Evolutionary conservation across 2,329 filamentous ascomycete species (phyloP).

Genomic region (Diaporthe vexans): DNA sequence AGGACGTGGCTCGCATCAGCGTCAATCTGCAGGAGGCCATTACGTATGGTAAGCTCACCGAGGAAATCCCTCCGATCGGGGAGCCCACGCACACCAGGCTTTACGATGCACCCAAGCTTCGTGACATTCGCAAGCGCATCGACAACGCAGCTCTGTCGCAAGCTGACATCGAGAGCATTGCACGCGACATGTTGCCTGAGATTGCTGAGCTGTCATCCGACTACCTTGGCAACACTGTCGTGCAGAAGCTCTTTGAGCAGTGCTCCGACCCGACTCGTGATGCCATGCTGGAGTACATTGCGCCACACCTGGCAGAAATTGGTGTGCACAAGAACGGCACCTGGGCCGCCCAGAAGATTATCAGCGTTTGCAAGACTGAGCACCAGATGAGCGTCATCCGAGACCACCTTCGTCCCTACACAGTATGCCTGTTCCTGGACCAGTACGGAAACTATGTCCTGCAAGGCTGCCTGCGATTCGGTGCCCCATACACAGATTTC

Average conservation of each 20-base stretch:
- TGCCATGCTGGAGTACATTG: constrained; percentile 89
- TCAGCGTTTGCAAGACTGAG: constrained; percentile 91
- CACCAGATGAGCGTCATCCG: constrained; percentile 88
- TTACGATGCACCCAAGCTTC: constrained; percentile 93
- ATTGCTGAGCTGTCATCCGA: constrained; percentile 95
- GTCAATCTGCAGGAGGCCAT: constrained; percentile 83
- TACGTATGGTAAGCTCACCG: constrained; percentile 77
- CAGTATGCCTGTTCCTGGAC: constrained; percentile 92
- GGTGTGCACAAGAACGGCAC: constrained; percentile 99
- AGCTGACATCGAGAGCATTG: constrained; percentile 92
- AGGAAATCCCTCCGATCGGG: constrained; percentile 89
- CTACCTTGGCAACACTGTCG: constrained; percentile 98
- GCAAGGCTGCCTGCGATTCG: constrained; percentile 95
- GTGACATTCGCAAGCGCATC: constrained; percentile 97
- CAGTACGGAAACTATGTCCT: constrained; percentile 99
- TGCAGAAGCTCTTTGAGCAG: constrained; percentile 98
- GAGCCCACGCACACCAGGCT: constrained; percentile 91
- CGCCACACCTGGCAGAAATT: constrained; percentile 94
- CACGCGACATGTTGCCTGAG: constrained; percentile 94
- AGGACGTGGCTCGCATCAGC: constrained; percentile 81
- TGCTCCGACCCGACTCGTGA: constrained; percentile 93
- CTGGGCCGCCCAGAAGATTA: constrained; percentile 99
- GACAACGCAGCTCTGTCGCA: constrained; percentile 92
- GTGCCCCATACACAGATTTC: constrained; percentile 90
- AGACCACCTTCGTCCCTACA: constrained; percentile 86